Evolutionary conservation across 257 asterid species (phyloP).

Genomic region (Penstemon barbatus): DNA sequence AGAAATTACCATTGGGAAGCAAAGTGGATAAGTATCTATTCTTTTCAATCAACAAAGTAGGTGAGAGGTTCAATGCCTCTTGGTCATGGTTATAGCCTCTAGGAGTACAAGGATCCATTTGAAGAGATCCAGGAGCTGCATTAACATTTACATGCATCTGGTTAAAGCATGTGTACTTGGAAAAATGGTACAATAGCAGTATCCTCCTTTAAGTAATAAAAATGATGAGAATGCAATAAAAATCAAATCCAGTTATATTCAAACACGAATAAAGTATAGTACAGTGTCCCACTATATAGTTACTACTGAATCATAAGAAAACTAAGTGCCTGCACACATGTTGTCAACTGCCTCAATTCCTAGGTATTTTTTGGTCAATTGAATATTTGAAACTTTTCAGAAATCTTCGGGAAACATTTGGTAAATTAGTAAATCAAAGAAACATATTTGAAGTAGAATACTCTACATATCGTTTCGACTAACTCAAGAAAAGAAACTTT

Average conservation of each 20-base stretch:
- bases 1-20: constrained; percentile 84
- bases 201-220: neutral
- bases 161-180: constrained; percentile 11
- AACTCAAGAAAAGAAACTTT: too few species aligned
- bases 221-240: neutral
- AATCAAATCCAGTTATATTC: constrained; percentile 10
- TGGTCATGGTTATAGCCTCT: constrained; percentile 61
- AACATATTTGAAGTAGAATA: too few species aligned
- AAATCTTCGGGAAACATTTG: too few species aligned
- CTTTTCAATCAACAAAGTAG: constrained; percentile 48
- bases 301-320: neutral
- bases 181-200: neutral
- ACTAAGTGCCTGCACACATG: neutral
- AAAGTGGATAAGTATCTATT: constrained; percentile 45
- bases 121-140: constrained; percentile 60
- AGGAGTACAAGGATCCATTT: constrained; percentile 88
- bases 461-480: too few species aligned
- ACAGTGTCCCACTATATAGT: too few species aligned
- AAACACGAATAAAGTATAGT: neutral
- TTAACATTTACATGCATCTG: constrained; percentile 20
- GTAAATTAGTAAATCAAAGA: too few species aligned
- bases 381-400: too few species aligned
- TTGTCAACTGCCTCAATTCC: neutral
- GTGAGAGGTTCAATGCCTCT: constrained; percentile 47
- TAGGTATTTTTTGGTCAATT: neutral